Percentiles rank a stretch among this genome's conserved stretches.
These are phyloP conservation scores for Trichoderma endophyticum DNA, from an alignment of 2,329 filamentous ascomycete species.

Conservation along the genomic window DNA sequence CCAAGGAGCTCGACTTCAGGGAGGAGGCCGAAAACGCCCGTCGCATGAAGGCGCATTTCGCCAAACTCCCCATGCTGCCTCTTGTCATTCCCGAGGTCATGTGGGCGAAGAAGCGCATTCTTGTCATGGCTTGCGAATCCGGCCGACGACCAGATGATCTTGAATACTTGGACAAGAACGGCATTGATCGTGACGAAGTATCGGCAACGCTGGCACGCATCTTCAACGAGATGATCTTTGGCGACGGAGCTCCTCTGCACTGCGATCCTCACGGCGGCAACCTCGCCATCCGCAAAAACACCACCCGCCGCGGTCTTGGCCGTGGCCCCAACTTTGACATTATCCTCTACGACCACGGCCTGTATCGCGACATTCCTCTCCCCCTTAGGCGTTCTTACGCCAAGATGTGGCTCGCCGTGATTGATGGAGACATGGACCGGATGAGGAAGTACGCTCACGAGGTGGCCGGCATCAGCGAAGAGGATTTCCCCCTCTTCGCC, in stretches of 20 bases:
- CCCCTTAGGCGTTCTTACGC: constrained; percentile 81
- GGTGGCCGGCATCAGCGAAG: constrained; percentile 82
- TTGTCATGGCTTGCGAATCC: constrained; percentile 93
- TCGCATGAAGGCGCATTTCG: constrained; percentile 77
- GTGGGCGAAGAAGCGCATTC: constrained; percentile 82
- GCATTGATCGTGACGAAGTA: constrained; percentile 92
- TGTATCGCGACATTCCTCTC: constrained; percentile 88
- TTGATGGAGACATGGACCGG: constrained; percentile 77
- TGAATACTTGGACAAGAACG: constrained; percentile 76
- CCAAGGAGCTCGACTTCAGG: constrained; percentile 86
- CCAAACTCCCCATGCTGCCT: constrained; percentile 68
- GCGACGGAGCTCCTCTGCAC: constrained; percentile 80
- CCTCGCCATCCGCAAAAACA: constrained; percentile 82
- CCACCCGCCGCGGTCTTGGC: constrained; percentile 48
- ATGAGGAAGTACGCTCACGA: constrained; percentile 90
- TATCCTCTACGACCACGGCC: constrained; percentile 92
- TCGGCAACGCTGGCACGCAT: constrained; percentile 85
- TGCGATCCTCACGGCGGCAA: constrained; percentile 98
- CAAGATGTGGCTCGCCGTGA: constrained; percentile 94
- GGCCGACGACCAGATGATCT: constrained; percentile 87
- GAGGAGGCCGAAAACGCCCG: constrained; percentile 82
- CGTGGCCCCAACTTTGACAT: constrained; percentile 80
- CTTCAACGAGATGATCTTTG: constrained; percentile 99
- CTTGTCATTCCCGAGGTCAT: constrained; percentile 85
- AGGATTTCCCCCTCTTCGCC: constrained; percentile 92